These are phyloP conservation scores for Trichoderma hamatum DNA, from an alignment of 2,329 filamentous ascomycete genomes.

Conservation along the genomic window DNA sequence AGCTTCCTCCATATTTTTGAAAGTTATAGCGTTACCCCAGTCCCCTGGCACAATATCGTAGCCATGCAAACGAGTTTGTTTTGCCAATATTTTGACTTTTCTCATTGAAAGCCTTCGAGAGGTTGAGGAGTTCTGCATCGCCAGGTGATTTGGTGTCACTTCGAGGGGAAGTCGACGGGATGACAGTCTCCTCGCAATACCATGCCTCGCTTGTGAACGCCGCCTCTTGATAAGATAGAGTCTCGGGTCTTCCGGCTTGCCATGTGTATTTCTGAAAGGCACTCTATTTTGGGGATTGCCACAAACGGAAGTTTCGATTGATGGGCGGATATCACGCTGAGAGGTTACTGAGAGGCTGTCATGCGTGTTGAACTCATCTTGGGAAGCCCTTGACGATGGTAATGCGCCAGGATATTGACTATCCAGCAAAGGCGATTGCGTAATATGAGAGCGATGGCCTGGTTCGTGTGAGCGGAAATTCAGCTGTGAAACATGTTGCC, in stretches of 20 bases:
- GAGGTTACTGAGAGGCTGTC: not conserved
- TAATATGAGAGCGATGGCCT: slow-evolving; percentile 9
- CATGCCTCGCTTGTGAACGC: slow-evolving; percentile 29
- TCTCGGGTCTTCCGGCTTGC: slow-evolving; percentile 28
- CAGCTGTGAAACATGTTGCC: not conserved
- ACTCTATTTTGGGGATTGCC: not conserved
- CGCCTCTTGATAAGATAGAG: slow-evolving; percentile 31
- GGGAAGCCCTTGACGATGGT: not conserved
- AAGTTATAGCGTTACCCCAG: slow-evolving; percentile 28
- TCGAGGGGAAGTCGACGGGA: slow-evolving; percentile 36
- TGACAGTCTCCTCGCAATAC: slow-evolving; percentile 31
- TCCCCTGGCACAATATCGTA: not conserved
- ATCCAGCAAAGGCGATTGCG: slow-evolving; percentile 17
- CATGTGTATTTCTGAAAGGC: not conserved
- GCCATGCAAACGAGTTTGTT: not conserved
- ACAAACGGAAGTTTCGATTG: not conserved
- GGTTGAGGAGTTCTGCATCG: slow-evolving; percentile 29
- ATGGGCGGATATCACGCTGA: not conserved
- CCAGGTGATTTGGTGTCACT: slow-evolving; percentile 30
- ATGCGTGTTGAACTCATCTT: not conserved
- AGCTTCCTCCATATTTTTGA: slow-evolving; percentile 35
- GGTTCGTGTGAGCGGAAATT: not conserved
- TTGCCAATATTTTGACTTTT: not conserved
- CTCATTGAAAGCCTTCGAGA: not conserved
- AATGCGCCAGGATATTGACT: slow-evolving; percentile 5